Evolutionary conservation across 441 rosid genomes (phyloP), one percentile per base, ranked within the genome.

Genomic region (Lagerstroemia fauriei): DNA sequence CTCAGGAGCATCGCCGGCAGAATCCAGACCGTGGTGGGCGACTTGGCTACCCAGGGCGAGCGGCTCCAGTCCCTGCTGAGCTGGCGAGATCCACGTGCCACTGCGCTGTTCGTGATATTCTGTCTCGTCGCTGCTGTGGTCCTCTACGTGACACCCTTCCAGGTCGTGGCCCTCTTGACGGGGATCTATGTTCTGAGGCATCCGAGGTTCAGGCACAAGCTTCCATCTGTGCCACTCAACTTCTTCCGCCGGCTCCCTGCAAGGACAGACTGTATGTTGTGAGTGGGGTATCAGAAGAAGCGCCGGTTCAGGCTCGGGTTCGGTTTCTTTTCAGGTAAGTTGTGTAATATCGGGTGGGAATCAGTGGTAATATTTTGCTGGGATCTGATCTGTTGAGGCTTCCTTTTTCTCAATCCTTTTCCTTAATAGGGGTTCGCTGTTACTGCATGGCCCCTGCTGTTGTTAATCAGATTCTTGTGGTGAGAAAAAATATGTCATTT

Each of bases 1-100:
- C 68, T 96, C 73, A 91, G 98, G 86, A 96, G 98, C 82, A 92
- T 95, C 70, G 99, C 98, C 27, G 98, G 98, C 46, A 92, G 92
- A 86, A 95, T 96, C 81, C 98, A 95, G 88, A 95, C 97, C 0
- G 97, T 96, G 53, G 98, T 95, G 50, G 97, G 98, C 46, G 99
- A 96, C 90, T 86, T 96, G 73, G 99, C 98, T 34, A 94, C 98
- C 3, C 99, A 95, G 78, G 99, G 99, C 79, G 99, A 96, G 84
- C 92, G 99, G 88, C 81, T 96, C 44, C 98, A 95, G 81, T 91
- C 99, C 41, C 74, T 96, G 77, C 91, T 96, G 41, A 96, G 98
- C 90, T 95, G 99, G 99, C 90, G 99, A 70, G 99, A 96, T 83
- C 99, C 99, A 1, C 92, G 98, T 81, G 99, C 99, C 2, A 92